Evolutionary conservation across 257 asterid species (phyloP), one percentile per base, ranked within the genome.

Genomic region (Gentiana straminea): DNA sequence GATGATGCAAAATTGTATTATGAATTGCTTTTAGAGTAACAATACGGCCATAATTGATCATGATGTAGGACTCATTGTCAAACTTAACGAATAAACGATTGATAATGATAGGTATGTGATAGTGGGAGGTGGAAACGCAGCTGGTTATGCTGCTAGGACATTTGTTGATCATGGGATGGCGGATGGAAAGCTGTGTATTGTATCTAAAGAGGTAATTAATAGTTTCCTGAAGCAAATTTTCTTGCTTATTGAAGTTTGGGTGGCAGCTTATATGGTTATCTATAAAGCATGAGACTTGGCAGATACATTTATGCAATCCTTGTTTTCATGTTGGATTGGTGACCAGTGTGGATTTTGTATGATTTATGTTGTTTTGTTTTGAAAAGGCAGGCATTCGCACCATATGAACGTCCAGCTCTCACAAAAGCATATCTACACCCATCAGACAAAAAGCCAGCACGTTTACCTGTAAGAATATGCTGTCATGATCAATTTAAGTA

Each of bases 391-490:
- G 86, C 94, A 24, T 63, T 74, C 54, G 96, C 96, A 44, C 98
- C 98, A 35, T 90, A 90, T 50, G 98, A 86, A 60, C 95, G 98
- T 46, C 98, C 98, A 62, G 96, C 98, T 59, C 69, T 90, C 77
- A 90, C 98, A 15, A 90, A 90, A 73, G 96, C 69, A 55, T 90
- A 90, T 69, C 70, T 90, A 65, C 84, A 80, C 73, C 97, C 98
- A 2, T 67, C 65, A 73, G 96, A 90, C 59, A 90, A 90, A 64
- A 90, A 86, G 61, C 98, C 98, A 45, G 98, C 98, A 50, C 95
- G 96, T 13, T 62, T 90, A 60, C 98, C 98, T 66, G 98, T 86
- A 73, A 84, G 86, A 59, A 41, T 41, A 41, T 3, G 46, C 46
- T 41, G 7, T 41, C 10, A 41, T 41, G 46, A 10, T 10, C 9